Evolutionary conservation across 192 early-diverging fungal species (phyloP), one percentile per base, ranked within the genome.

Genomic region (Coemansia sp.): DNA sequence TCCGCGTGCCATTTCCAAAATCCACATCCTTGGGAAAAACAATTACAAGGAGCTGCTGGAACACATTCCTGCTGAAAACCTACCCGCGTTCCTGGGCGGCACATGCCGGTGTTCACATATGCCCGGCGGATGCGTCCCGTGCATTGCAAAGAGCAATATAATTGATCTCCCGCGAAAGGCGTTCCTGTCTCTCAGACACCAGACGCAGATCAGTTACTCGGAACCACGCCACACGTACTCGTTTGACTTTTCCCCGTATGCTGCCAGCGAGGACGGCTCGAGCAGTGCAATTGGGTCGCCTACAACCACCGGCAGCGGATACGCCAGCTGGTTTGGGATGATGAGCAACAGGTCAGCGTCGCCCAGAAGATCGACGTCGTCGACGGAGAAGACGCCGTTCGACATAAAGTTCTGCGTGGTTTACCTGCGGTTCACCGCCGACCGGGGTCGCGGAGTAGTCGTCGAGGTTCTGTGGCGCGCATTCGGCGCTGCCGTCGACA

Each of bases 41-140:
- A 88, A 86, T 61, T 68, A 88, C 42, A 55, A 75, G 13, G 61
- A 79, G 11, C 75, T 93, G 59, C 71, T 91, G 41, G 69, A 88
- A 11, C 84, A 91, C 68, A 87, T 93, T 12, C 73, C 84, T 11
- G 77, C 85, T 5, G 86, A 91, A 53, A 92, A 88, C 48, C 67
- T 93, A 19, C 92, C 92, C 12, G 55, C 74, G 17, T 91, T 90
- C 40, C 68, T 93, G 20, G 92, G 92, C 25, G 92, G 92, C 37
- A 65, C 71, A 11, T 93, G 92, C 45, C 85, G 80, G 14, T 93
- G 91, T 71, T 81, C 82, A 44, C 90, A 92, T 66, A 89, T 92
- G 84, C 83, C 87, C 13, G 92, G 91, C 56, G 89, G 88, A 50
- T 91, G 86, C 46, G 72, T 76, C 40, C 81, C 81, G 19, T 75